Conservation (phyloP, 495 filamentous ascomycete species). For the Barbatosphaeria neglecta region DNA sequence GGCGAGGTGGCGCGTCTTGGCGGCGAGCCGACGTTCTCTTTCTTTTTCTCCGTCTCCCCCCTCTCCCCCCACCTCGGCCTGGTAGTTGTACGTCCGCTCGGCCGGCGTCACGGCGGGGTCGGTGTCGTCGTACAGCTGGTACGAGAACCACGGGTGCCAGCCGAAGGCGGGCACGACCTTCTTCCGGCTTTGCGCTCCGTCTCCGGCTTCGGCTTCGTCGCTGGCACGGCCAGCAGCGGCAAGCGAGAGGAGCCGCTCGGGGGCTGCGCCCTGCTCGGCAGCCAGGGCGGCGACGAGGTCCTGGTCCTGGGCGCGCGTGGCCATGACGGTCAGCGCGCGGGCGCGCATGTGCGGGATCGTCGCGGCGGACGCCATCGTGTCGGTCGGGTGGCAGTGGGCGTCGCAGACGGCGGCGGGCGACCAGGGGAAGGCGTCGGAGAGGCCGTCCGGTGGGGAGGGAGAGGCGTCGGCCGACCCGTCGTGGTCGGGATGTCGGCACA, state of each 20-base stretch:
- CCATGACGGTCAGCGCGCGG: conserved; percentile 72
- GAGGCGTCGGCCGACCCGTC: conserved; percentile 21
- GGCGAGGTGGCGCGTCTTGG: conserved; percentile 62
- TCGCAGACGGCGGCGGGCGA: conserved; percentile 74
- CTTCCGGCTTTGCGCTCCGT: conserved; percentile 7
- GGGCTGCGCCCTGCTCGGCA: conserved; percentile 22
- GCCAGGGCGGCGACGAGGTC: conserved; percentile 65
- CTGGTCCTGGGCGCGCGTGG: conserved; percentile 79
- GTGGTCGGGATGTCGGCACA: background rate
- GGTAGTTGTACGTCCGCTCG: conserved; percentile 24
- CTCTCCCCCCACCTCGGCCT: conserved; percentile 10
- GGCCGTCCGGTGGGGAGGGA: conserved; percentile 81
- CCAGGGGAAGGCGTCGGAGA: conserved; percentile 89
- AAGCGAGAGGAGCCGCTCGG: conserved; percentile 3
- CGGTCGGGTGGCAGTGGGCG: conserved; percentile 97
- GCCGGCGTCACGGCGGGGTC: conserved; percentile 8
- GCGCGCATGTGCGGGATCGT: conserved; percentile 68
- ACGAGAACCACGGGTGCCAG: conserved; percentile 99
- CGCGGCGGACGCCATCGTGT: conserved; percentile 66
- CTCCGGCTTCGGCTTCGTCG: background rate
- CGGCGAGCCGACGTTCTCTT: conserved; percentile 7
- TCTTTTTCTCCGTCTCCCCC: background rate
- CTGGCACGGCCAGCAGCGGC: background rate
- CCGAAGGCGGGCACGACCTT: conserved; percentile 74
- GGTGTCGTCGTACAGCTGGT: conserved; percentile 65